These are phyloP conservation scores for Diatrype stigma DNA, from an alignment of 2,329 filamentous ascomycete species.

Conservation along the genomic window DNA sequence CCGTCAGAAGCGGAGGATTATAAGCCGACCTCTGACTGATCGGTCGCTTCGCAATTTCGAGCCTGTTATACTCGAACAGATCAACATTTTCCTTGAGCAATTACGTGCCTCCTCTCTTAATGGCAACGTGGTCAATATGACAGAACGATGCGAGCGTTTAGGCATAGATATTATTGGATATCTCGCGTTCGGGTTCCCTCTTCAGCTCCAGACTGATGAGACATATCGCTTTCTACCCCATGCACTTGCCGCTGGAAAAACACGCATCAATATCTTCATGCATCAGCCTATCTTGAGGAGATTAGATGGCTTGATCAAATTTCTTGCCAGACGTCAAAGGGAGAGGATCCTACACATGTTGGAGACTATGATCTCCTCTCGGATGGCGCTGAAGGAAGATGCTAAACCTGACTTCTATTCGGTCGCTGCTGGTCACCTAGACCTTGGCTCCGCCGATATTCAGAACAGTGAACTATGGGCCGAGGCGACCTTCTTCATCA, in stretches of 20 bases:
- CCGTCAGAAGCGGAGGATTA: neutral
- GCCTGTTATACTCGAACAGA: constrained; percentile 3
- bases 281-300: neutral
- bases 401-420: neutral
- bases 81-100: neutral
- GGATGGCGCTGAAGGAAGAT: neutral
- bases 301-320: neutral
- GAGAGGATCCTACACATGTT: neutral
- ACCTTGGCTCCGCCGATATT: neutral
- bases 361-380: neutral
- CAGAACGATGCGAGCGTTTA: neutral
- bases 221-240: neutral
- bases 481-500: neutral
- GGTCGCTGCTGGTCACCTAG: neutral
- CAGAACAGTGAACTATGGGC: neutral
- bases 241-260: neutral
- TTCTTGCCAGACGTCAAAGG: neutral
- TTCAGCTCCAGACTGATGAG: constrained; percentile 1
- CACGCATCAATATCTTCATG: constrained; percentile 3
- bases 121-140: neutral
- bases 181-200: constrained; percentile 3
- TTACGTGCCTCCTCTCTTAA: neutral
- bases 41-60: constrained; percentile 7
- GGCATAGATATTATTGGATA: constrained; percentile 1
- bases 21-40: constrained; percentile 2